These are phyloP conservation scores for Byssoonygena ceratinophila DNA, from an alignment of 2,329 filamentous ascomycete genomes.

Conservation along the genomic window DNA sequence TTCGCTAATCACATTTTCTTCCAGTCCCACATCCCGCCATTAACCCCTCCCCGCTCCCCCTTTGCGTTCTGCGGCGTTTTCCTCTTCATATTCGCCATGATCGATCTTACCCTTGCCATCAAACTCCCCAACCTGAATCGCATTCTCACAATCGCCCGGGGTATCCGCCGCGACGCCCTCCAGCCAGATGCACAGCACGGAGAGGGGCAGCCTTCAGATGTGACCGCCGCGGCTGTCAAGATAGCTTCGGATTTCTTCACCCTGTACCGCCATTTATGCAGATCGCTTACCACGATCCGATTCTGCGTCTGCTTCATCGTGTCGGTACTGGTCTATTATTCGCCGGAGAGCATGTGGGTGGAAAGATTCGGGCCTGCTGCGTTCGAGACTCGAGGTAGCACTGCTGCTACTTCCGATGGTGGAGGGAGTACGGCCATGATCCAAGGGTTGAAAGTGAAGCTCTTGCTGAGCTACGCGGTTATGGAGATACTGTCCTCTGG, in stretches of 20 bases:
- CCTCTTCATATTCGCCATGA: conserved; percentile 52
- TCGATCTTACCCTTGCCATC: conserved; percentile 54
- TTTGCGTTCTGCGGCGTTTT: conserved; percentile 59
- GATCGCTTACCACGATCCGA: conserved; percentile 26
- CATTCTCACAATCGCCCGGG: conserved; percentile 45
- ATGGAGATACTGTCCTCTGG: conserved; percentile 78
- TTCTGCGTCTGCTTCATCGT: conserved; percentile 31
- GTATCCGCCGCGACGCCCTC: conserved; percentile 24
- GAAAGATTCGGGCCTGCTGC: conserved; percentile 8
- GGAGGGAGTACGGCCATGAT: conserved; percentile 25
- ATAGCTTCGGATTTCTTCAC: conserved; percentile 19
- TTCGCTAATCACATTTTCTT: not conserved
- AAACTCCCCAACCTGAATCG: conserved; percentile 54
- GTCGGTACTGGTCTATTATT: conserved; percentile 31
- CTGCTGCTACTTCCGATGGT: conserved; percentile 1
- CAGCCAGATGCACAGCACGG: not conserved
- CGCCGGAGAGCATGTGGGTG: conserved; percentile 23
- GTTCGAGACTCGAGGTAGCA: not conserved
- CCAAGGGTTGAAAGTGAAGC: conserved; percentile 67
- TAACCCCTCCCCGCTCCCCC: conserved; percentile 58
- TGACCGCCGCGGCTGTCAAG: conserved; percentile 10
- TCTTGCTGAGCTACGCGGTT: conserved; percentile 77
- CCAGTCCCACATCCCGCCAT: conserved; percentile 49
- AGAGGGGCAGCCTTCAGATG: not conserved
- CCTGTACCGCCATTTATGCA: conserved; percentile 33